Evolutionary conservation across 129 eudicot genomes (phyloP), one percentile per base, ranked within the genome.

Genomic region (Artemisia tridentata): DNA sequence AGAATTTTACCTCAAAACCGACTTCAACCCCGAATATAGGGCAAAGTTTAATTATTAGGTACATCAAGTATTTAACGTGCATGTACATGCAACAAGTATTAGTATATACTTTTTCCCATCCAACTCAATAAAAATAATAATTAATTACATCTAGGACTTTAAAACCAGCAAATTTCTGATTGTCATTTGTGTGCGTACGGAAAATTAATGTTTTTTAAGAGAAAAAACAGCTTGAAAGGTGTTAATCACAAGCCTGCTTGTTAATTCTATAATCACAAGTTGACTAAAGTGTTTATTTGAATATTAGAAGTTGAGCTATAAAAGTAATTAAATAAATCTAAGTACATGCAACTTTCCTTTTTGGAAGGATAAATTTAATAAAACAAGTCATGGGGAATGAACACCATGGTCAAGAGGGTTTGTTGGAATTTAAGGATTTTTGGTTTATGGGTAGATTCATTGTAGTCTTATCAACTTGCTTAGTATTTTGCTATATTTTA

Each of bases 391-490:
- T 65, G 34, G 50, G 72, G 72, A 65, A 65, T 55, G 71, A 43
- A 54, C 27, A 23, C 13, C 34, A 34, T 59, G 60, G 80, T 76
- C 80, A 76, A 76, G 48, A 59, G 61, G 63, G 47, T 76, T 49
- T 76, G 80, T 76, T 76, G 75, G 74, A 76, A 48, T 31, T 58
- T 68, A 31, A 76, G 75, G 80, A 60, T 57, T 59, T 68, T 60
- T 59, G 80, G 75, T 59, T 75, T 67, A 48, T 67, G 80, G 75
- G 69, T 49, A 68, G 80, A 76, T 76, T 68, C 80, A 76, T 68
- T 76, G 70, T 68, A 49, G 74, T 76, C 63, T 76, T 68, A 59
- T 76, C 80, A 69, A 76, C 75, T 76, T 68, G 80, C 31, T 68
- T 48, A 48, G 41, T 15, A 18, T 18, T 15, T 68, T 68, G 47